phyloP scores from a whole-genome alignment of 108 stramenopile species.

The Aurantiochytrium sp. region DNA sequence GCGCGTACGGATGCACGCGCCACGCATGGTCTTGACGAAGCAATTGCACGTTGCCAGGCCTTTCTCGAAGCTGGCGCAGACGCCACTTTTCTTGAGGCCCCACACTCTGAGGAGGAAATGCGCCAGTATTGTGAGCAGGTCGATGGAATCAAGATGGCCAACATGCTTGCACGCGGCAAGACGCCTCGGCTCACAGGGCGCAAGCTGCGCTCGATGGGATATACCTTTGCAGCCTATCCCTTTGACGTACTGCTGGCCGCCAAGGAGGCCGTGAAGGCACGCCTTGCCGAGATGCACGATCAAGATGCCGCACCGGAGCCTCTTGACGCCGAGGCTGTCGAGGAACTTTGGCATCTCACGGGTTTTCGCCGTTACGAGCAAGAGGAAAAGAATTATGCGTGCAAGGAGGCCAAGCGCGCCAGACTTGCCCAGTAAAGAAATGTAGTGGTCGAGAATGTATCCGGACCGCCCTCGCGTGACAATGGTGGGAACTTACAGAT shows the following conservation, averaged over 20 bases:
- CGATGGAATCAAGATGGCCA: constrained; percentile 81
- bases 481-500: too few relatives aligned
- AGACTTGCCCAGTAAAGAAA: neutral
- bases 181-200: constrained; percentile 80
- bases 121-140: constrained; percentile 71
- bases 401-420: neutral
- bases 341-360: constrained; percentile 9
- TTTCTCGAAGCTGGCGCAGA: constrained; percentile 77
- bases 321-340: constrained; percentile 26
- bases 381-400: constrained; percentile 14
- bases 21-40: constrained; percentile 81
- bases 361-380: constrained; percentile 30
- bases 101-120: constrained; percentile 34
- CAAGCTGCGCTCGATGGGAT: constrained; percentile 77
- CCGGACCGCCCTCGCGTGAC: too few relatives aligned
- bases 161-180: constrained; percentile 84
- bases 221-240: constrained; percentile 92
- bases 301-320: constrained; percentile 73
- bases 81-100: neutral
- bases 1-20: constrained; percentile 84
- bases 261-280: constrained; percentile 78
- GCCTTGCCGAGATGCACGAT: constrained; percentile 64
- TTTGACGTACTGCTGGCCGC: constrained; percentile 80
- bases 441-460: too few relatives aligned
- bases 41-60: constrained; percentile 73